Base-by-base conservation (phyloP, 345 rosid species). In the Turritis glabra region DNA sequence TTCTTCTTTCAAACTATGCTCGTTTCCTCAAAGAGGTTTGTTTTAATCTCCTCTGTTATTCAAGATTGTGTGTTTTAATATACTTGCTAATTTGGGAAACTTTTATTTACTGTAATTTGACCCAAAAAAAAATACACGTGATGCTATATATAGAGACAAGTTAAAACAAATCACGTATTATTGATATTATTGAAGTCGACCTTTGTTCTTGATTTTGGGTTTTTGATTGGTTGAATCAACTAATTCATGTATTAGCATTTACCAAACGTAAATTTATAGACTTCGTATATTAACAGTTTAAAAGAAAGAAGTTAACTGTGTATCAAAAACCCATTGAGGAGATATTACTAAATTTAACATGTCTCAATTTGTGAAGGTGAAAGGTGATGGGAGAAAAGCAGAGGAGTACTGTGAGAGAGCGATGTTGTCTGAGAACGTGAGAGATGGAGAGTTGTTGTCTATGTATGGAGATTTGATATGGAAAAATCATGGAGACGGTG, bases 371-470 rank as follows among this genome's bases (percentile, higher is more conserved):
- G 32, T 47, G 23, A 8, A 88, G 91, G 85, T 86, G 53, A 79
- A 74, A 58, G 88, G 89, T 32, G 88, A 90, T 80, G 68, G 66
- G 25, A 79, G 60, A 8, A 90, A 80, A 82, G 96, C 96, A 52
- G 87, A 90, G 78, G 86, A 88, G 73, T 84, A 67, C 18, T 86
- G 87, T 84, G 82, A 79, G 71, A 86, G 89, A 77, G 88, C 92
- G 9, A 86, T 88, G 67, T 67, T 86, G 72, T 84, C 84, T 19
- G 71, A 77, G 32, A 84, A 82, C 61, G 90, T 86, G 26, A 67
- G 57, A 65, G 93, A 90, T 78, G 96, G 86, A 11, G 81, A 79
- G 33, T 8, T 75, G 8, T 41, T 88, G 69, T 88, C 96, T 21
- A 56, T 90, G 54, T 83, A 88, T 79, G 96, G 85, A 18, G 89